phyloP scores from a whole-genome alignment of 768 basidiomycete genomes.

The Collybia nuda region DNA sequence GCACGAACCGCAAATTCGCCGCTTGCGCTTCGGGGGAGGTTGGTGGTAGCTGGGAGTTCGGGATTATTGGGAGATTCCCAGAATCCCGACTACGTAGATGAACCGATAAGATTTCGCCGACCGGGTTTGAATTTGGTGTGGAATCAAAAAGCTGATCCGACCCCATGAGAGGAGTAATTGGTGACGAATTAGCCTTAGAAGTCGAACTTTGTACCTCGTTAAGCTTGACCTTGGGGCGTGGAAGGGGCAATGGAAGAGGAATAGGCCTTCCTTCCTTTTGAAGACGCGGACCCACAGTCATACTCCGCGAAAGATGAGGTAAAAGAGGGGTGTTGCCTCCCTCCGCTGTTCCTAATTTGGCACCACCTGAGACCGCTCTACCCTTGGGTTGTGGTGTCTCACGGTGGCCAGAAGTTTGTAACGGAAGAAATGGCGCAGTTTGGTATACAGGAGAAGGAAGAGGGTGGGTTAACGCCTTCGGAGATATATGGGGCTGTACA shows the following conservation, averaged over 20 bases:
- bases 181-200: too few relatives aligned
- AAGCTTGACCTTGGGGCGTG: background rate
- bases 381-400: conserved; percentile 7
- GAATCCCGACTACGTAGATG: conserved; percentile 21
- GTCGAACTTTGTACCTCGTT: background rate
- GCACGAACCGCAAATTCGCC: conserved; percentile 23
- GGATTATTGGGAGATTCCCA: conserved; percentile 24
- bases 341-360: conserved; percentile 9
- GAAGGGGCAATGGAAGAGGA: conserved; percentile 1
- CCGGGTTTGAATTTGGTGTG: background rate
- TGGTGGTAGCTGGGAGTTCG: conserved; percentile 11
- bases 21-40: conserved; percentile 25
- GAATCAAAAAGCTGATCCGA: too few relatives aligned
- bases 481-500: conserved; percentile 3
- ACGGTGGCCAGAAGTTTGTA: background rate
- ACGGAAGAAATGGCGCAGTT: background rate
- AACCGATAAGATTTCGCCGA: background rate
- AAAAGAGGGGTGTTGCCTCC: background rate
- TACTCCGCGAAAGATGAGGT: too few relatives aligned
- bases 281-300: background rate
- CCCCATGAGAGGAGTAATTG: too few relatives aligned
- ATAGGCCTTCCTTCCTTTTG: background rate
- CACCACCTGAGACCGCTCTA: conserved; percentile 12
- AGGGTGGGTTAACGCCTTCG: background rate
- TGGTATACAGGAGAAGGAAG: conserved; percentile 6